These are phyloP conservation scores for Draba incana DNA, from an alignment of 345 rosid genomes.

Conservation along the genomic window DNA sequence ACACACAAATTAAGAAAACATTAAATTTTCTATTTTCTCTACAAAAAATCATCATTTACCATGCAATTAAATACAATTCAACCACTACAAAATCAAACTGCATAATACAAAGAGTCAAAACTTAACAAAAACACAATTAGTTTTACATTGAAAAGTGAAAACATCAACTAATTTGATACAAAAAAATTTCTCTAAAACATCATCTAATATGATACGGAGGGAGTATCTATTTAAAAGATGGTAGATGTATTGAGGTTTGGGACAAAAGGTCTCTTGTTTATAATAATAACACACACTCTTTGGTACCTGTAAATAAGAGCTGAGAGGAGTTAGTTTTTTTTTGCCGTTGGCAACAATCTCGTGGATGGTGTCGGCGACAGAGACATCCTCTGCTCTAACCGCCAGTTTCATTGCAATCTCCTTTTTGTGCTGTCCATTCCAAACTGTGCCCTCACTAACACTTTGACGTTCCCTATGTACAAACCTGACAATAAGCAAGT, in stretches of 20 bases:
- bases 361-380: constrained; percentile 81
- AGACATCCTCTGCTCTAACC: constrained; percentile 80
- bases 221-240: neutral
- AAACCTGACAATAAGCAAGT: constrained; percentile 84
- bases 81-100: too few relatives aligned
- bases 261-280: constrained; percentile 1
- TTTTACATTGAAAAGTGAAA: too few relatives aligned
- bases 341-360: constrained; percentile 87
- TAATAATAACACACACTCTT: constrained; percentile 19
- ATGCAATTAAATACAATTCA: too few relatives aligned
- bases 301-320: neutral
- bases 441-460: constrained; percentile 79
- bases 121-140: too few relatives aligned
- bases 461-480: constrained; percentile 82
- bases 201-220: too few relatives aligned
- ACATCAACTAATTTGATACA: too few relatives aligned
- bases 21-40: too few relatives aligned
- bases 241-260: constrained; percentile 1
- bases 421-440: constrained; percentile 80
- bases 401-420: constrained; percentile 91
- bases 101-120: too few relatives aligned
- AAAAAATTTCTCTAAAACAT: too few relatives aligned
- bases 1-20: too few relatives aligned
- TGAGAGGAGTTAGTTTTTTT: neutral
- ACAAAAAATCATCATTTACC: too few relatives aligned